Evolutionary conservation across 2,329 filamentous ascomycete species (phyloP), one percentile per base, ranked within the genome.

Genomic region (Talaromyces islandicus): DNA sequence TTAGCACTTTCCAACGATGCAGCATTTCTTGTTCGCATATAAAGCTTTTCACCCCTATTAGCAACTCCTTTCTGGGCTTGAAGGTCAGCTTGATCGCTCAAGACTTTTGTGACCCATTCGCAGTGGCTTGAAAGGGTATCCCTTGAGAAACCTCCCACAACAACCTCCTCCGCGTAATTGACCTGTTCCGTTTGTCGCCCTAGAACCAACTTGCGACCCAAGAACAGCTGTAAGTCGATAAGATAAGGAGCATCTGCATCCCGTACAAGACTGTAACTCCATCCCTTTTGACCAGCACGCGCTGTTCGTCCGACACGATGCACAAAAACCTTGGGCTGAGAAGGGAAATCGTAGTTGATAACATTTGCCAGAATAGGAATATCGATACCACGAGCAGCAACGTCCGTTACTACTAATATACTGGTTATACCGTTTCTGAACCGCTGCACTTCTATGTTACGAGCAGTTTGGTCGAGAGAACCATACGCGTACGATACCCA

Each of bases 291-390:
- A 14, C 93, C 94, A 51, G 95, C 95, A 83, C 94, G 87, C 46
- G 94, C 95, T 27, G 95, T 99, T 77, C 94, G 88, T 68, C 94
- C 94, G 53, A 99, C 94, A 71, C 94, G 88, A 75, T 99, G 94
- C 29, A 99, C 89, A 69, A 95, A 99, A 48, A 99, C 87, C 77
- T 99, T 99, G 21, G 94, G 91, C 69, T 97, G 94, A 1, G 93
- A 90, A 3, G 94, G 93, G 65, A 99, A 99, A 71, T 97, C 93
- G 75, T 96, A 99, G 80, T 99, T 97, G 80, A 99, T 93, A 61
- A 99, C 94, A 71, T 99, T 97, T 60, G 91, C 92, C 38, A 99
- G 82, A 53, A 97, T 85, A 0, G 94, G 94, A 66, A 99, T 96
- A 85, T 99, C 94, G 63, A 99, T 95, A 85, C 94, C 93, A 81